Conservation (phyloP, 305 asterid species). For the Fraxinus baroniana region DNA sequence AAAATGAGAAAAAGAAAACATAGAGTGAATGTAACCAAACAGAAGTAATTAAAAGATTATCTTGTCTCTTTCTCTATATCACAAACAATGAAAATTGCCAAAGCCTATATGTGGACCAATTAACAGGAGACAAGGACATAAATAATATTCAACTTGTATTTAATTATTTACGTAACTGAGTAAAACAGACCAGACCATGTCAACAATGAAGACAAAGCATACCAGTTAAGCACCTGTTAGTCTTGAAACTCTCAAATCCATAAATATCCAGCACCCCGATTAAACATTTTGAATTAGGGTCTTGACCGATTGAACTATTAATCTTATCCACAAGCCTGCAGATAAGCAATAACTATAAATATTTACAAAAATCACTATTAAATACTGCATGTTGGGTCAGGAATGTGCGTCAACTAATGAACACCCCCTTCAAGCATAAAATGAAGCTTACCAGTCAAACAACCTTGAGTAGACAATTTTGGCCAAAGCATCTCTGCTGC, state of each 20-base stretch:
- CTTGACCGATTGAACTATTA: conserved; percentile 89
- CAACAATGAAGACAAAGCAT: conserved; percentile 55
- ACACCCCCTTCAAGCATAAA: not conserved
- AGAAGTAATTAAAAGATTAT: not conserved
- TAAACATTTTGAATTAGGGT: conserved; percentile 71
- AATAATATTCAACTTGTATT: conserved; percentile 26
- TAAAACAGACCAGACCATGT: conserved; percentile 32
- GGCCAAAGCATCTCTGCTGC: conserved; percentile 95
- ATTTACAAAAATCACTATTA: conserved; percentile 1
- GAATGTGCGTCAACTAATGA: conserved; percentile 3
- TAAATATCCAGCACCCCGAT: conserved; percentile 97
- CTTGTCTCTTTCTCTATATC: not conserved
- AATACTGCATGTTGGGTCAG: not conserved
- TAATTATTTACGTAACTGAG: conserved; percentile 15
- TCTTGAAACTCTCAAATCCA: conserved; percentile 99
- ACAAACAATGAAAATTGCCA: not conserved
- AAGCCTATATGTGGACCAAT: not conserved
- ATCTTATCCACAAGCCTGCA: conserved; percentile 97
- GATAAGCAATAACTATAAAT: conserved; percentile 6
- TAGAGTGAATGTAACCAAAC: not conserved
- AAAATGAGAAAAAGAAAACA: not conserved
- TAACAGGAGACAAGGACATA: conserved; percentile 13
- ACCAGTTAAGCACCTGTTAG: conserved; percentile 98
- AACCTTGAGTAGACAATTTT: conserved; percentile 88
- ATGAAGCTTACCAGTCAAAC: conserved; percentile 79